Evolutionary conservation across 768 basidiomycete genomes (phyloP).

Genomic region (Lactifluus rugatus): DNA sequence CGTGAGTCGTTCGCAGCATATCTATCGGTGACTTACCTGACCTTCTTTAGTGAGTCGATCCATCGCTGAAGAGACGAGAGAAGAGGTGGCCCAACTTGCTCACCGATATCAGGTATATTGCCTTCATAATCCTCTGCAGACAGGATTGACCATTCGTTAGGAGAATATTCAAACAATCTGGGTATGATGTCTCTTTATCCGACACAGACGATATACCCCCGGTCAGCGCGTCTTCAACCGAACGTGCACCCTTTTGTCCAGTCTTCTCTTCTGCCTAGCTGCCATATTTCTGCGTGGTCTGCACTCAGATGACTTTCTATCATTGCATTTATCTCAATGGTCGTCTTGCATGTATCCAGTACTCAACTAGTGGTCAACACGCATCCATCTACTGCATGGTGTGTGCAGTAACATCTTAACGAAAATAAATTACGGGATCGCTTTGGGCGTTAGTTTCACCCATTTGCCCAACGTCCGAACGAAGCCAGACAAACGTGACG

Average conservation of each 20-base stretch:
- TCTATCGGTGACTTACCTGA: neutral
- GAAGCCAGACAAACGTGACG: too few species aligned
- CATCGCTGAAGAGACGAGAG: neutral
- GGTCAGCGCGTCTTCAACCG: neutral
- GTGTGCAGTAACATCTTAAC: too few species aligned
- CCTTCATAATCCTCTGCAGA: too few species aligned
- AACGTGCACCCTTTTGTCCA: neutral
- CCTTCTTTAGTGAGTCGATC: neutral
- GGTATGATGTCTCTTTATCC: neutral
- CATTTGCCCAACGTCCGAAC: too few species aligned
- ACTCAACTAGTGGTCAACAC: neutral
- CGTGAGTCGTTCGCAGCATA: neutral
- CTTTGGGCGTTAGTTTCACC: too few species aligned
- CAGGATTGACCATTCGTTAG: neutral
- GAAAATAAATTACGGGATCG: too few species aligned
- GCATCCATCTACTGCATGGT: neutral
- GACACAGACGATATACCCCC: neutral
- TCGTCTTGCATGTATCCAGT: neutral
- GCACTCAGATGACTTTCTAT: neutral
- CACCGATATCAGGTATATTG: neutral
- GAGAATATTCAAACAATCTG: neutral
- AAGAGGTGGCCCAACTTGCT: neutral
- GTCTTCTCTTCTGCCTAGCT: neutral
- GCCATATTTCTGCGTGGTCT: neutral
- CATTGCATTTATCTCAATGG: neutral